Base-by-base conservation (phyloP, 1,139 yeast genomes). In the Candida sanyaensis region DNA sequence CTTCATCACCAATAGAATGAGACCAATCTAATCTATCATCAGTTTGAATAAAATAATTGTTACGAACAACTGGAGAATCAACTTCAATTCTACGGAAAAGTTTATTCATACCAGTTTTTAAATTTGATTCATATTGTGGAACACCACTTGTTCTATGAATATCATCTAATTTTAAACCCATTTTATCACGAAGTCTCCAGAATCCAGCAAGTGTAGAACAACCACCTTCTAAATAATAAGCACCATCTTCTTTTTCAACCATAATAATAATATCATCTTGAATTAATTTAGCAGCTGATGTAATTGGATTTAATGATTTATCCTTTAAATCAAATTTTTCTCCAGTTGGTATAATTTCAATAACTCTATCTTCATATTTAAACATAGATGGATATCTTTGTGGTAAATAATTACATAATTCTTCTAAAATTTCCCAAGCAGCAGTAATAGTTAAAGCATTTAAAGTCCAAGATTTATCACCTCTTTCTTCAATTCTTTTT, bases 211-310 rank as follows among this genome's bases (percentile, higher is more conserved):
- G 69, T 56, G 81, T 69, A 43, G 84, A 78, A 5, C 85, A 80
- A 1, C 88, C 89, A 26, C 80, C 82, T 55, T 77, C 80, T 44
- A 84, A 68, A 38, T 69, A 68, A 58, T 82, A 83, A 45, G 75
- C 73, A 6, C 87, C 88, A 36, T 71, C 73, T 17, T 51, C 53
- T 48, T 73, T 71, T 58, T 83, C 88, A 49, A 82, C 65, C 86
- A 84, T 81, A 23, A 84, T 71, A 1, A 89, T 89, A 47, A 83
- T 62, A 62, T 84, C 89, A 62, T 84, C 89, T 63, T 84, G 89
- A n/a, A 79, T 64, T 60, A 83, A 68, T 54, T 75, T 73, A 4
- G 86, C 77, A 8, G 82, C 82, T 55, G 82, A 79, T 37, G 73
- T 65, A 73, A 79, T 76, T 17, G 88, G 89, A 58, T 83, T 86